These are phyloP conservation scores for Byssothecium circinans DNA, from an alignment of 2,329 filamentous ascomycete species.

Conservation along the genomic window DNA sequence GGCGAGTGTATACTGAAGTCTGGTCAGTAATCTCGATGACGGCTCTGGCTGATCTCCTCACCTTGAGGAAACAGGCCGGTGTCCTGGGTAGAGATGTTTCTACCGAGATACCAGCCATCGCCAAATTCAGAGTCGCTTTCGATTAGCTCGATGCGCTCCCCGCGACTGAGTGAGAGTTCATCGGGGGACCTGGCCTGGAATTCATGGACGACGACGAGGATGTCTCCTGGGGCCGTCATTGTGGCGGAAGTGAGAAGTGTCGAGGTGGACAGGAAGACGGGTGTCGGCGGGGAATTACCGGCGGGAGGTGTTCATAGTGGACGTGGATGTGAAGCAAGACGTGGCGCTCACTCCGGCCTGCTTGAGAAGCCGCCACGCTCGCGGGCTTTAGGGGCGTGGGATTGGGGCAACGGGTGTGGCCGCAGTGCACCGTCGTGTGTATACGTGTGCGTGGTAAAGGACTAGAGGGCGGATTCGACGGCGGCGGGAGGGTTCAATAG, in stretches of 20 bases:
- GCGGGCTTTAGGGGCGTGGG: no score
- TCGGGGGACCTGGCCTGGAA: slow-evolving; percentile 90
- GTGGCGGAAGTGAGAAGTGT: slow-evolving; percentile 3
- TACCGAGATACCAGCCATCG: slow-evolving; percentile 81
- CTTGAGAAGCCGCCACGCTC: no score
- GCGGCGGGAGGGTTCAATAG: no score
- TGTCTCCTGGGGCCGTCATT: slow-evolving; percentile 59
- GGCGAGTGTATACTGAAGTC: slow-evolving; percentile 62
- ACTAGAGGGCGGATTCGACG: no score
- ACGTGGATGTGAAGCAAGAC: slow-evolving; percentile 7
- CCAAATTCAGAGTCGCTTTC: slow-evolving; percentile 88
- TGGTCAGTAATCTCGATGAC: slow-evolving; percentile 6
- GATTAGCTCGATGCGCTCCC: slow-evolving; percentile 79
- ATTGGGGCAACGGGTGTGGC: no score
- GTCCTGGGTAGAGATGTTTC: slow-evolving; percentile 71
- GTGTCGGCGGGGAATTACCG: slow-evolving; percentile 11
- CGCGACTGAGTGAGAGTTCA: slow-evolving; percentile 85
- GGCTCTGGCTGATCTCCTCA: slow-evolving; percentile 38
- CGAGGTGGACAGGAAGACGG: background rate
- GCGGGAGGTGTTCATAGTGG: slow-evolving; percentile 8
- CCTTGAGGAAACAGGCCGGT: slow-evolving; percentile 84
- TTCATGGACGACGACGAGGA: slow-evolving; percentile 77
- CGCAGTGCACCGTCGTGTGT: no score
- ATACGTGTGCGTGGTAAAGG: no score
- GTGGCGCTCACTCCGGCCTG: slow-evolving; percentile 5